Evolutionary conservation across 306 rosid species (phyloP).

Genomic region (Ormosia emarginata): DNA sequence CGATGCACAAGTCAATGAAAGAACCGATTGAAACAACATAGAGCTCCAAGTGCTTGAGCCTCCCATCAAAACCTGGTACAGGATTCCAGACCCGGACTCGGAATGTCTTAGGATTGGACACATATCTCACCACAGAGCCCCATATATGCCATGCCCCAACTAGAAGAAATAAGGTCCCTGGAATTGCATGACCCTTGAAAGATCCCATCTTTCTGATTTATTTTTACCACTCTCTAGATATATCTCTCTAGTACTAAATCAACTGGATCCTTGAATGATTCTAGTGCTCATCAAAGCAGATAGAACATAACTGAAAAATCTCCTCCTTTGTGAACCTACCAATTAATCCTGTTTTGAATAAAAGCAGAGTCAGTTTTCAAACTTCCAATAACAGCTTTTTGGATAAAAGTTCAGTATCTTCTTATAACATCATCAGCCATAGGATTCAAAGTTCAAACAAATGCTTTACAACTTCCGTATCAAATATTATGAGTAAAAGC

Average conservation of each 20-base stretch:
- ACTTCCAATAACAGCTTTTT: slow-evolving; percentile 11
- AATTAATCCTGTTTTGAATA: slow-evolving; percentile 10
- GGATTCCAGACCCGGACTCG: slow-evolving; percentile 75
- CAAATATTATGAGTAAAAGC: not conserved
- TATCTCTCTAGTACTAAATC: not conserved
- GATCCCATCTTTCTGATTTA: slow-evolving; percentile 67
- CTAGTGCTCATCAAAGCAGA: slow-evolving; percentile 17
- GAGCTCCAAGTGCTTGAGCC: slow-evolving; percentile 77
- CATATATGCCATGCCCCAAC: slow-evolving; percentile 93
- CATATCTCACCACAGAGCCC: slow-evolving; percentile 65
- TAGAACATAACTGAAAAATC: slow-evolving; percentile 17
- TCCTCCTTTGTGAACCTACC: slow-evolving; percentile 3
- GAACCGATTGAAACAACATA: slow-evolving; percentile 72
- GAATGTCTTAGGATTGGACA: slow-evolving; percentile 47
- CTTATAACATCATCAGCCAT: not conserved
- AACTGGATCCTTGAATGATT: not conserved
- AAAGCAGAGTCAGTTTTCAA: slow-evolving; percentile 17
- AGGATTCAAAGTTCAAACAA: slow-evolving; percentile 4
- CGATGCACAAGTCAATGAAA: slow-evolving; percentile 84
- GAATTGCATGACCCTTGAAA: slow-evolving; percentile 88
- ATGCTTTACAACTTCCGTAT: not conserved
- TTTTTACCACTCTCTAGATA: not conserved
- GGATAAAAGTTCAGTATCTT: not conserved
- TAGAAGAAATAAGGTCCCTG: slow-evolving; percentile 87
- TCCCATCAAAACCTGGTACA: slow-evolving; percentile 77